Conservation (phyloP, 306 rosid genomes). For the Glycyrrhiza uralensis region DNA sequence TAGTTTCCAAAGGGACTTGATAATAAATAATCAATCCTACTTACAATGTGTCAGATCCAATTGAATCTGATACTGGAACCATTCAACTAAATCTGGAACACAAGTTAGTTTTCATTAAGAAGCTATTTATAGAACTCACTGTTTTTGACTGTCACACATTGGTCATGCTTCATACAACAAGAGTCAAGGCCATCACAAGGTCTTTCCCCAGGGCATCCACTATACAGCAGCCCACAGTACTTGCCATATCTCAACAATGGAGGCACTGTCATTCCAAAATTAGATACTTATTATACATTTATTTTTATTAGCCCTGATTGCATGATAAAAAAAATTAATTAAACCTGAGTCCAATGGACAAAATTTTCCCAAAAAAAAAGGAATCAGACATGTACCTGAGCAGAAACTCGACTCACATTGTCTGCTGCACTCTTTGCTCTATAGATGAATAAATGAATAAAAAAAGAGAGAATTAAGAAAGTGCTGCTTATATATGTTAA, state of each 20-base stretch:
- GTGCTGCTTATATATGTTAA: not conserved
- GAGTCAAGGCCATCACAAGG: constrained; percentile 97
- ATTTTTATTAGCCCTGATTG: not conserved
- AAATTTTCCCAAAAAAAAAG: too few species aligned
- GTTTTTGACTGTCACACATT: constrained; percentile 65
- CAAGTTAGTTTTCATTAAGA: not conserved
- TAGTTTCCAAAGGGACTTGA: not conserved
- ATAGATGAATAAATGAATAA: not conserved
- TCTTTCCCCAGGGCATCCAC: constrained; percentile 92
- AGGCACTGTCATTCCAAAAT: constrained; percentile 50
- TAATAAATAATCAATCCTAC: not conserved
- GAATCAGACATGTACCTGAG: constrained; percentile 47
- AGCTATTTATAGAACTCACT: constrained; percentile 44
- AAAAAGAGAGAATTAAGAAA: not conserved
- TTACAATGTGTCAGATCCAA: not conserved
- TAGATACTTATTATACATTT: not conserved
- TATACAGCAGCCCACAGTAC: constrained; percentile 82
- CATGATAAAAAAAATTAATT: not conserved
- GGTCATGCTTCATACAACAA: constrained; percentile 90
- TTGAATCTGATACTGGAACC: not conserved
- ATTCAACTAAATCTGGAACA: not conserved
- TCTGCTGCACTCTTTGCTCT: constrained; percentile 86
- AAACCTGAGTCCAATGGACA: too few species aligned
- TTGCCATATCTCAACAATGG: constrained; percentile 90
- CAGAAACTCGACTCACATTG: constrained; percentile 91